Conservation (phyloP, 2,329 filamentous ascomycete genomes). For the Venturia aucupariae region DNA sequence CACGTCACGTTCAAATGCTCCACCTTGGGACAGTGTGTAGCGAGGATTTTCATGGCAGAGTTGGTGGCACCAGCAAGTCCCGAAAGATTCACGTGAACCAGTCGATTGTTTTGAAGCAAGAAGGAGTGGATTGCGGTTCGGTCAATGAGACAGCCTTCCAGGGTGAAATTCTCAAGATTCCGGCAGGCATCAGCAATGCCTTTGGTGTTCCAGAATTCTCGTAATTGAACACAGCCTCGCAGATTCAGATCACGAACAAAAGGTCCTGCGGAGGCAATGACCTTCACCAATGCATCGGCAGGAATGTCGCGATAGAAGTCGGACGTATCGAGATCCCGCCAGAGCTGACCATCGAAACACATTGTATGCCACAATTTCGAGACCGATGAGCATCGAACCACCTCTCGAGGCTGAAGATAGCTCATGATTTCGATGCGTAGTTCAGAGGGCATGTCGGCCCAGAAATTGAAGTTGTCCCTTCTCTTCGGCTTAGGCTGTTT, state of each 20-base stretch:
- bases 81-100: slow-evolving; percentile 80
- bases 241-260: slow-evolving; percentile 89
- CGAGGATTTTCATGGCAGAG: slow-evolving; percentile 76
- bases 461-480: slow-evolving; percentile 54
- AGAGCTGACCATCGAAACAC: slow-evolving; percentile 92
- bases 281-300: slow-evolving; percentile 70
- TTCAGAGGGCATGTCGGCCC: slow-evolving; percentile 74
- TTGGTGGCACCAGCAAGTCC: slow-evolving; percentile 74
- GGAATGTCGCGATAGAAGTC: slow-evolving; percentile 84
- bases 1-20: slow-evolving; percentile 84
- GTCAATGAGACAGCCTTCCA: slow-evolving; percentile 85
- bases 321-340: slow-evolving; percentile 72
- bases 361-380: slow-evolving; percentile 69
- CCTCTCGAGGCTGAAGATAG: slow-evolving; percentile 68
- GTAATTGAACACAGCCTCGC: slow-evolving; percentile 79
- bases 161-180: slow-evolving; percentile 77
- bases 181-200: slow-evolving; percentile 73
- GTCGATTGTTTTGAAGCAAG: slow-evolving; percentile 64
- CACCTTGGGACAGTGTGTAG: slow-evolving; percentile 69
- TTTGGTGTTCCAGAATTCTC: slow-evolving; percentile 68
- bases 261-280: slow-evolving; percentile 75
- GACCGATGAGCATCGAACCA: slow-evolving; percentile 68
- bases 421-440: slow-evolving; percentile 68
- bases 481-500: slow-evolving; percentile 23
- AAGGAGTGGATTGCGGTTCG: slow-evolving; percentile 68